phyloP scores from a whole-genome alignment of 1,139 yeast genomes.

The Zygoascus meyerae region DNA sequence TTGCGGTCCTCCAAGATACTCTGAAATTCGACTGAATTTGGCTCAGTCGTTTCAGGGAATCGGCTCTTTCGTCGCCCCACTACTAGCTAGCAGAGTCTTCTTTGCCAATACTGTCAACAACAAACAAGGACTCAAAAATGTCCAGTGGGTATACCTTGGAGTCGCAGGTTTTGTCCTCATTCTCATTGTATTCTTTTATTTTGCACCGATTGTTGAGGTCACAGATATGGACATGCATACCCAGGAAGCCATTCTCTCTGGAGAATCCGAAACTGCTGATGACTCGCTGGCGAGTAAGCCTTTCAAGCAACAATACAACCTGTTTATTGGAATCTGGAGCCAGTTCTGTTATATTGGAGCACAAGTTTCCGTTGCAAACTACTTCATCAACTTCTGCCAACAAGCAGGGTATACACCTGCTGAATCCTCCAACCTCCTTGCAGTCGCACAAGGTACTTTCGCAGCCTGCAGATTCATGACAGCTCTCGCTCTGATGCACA shows the following conservation, averaged over 20 bases:
- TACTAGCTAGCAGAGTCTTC: conserved; percentile 7
- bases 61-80: conserved; percentile 8
- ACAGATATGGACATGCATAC: conserved; percentile 9
- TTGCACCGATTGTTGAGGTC: conserved; percentile 7
- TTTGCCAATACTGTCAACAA: conserved; percentile 8
- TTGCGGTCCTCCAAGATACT: conserved; percentile 9
- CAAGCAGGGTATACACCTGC: conserved; percentile 5
- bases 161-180: conserved; percentile 6
- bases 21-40: conserved; percentile 7
- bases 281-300: neutral
- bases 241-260: neutral
- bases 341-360: conserved; percentile 9
- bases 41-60: conserved; percentile 7
- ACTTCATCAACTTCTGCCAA: conserved; percentile 4
- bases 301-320: conserved; percentile 1
- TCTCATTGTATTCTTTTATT: conserved; percentile 4
- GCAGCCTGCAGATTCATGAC: neutral
- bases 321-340: conserved; percentile 7
- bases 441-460: conserved; percentile 3
- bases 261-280: neutral
- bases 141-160: conserved; percentile 9
- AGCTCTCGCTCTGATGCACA: neutral
- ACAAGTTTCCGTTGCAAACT: conserved; percentile 7
- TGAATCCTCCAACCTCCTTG: neutral
- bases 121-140: conserved; percentile 6